phyloP scores from a whole-genome alignment of 1,284 basidiomycete species.

The Xerocomus nothofagi region DNA sequence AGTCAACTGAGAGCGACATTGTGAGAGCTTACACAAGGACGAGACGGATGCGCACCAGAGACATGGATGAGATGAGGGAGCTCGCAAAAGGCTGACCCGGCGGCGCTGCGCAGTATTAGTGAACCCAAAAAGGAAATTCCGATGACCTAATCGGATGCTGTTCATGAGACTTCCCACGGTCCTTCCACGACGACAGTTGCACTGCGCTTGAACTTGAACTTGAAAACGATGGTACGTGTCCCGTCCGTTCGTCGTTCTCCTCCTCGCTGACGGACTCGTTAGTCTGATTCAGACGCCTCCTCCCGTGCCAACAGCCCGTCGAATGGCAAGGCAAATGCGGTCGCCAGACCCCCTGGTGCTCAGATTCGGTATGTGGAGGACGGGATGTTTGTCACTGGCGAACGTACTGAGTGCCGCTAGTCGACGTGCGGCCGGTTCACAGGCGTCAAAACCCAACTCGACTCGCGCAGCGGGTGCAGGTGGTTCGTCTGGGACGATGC shows the following conservation, averaged over 20 bases:
- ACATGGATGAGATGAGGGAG: slow-evolving; percentile 10
- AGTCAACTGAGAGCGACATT: slow-evolving; percentile 58
- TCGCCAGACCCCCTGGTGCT: slow-evolving; percentile 72
- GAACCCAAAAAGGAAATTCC: slow-evolving; percentile 21
- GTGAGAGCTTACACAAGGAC: no score
- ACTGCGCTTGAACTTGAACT: slow-evolving; percentile 9
- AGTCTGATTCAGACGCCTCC: slow-evolving; percentile 67
- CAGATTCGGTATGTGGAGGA: slow-evolving; percentile 64
- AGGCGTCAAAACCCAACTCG: slow-evolving; percentile 82
- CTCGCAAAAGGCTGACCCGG: background rate
- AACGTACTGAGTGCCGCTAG: slow-evolving; percentile 40
- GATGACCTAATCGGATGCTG: slow-evolving; percentile 1
- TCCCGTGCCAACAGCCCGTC: slow-evolving; percentile 43
- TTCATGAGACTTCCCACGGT: slow-evolving; percentile 24
- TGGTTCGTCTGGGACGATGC: slow-evolving; percentile 96
- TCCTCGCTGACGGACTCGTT: background rate
- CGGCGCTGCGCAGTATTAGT: background rate
- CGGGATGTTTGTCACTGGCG: background rate
- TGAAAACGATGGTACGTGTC: slow-evolving; percentile 28
- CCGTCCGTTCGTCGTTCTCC: background rate
- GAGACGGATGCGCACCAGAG: slow-evolving; percentile 25
- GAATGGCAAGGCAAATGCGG: slow-evolving; percentile 42
- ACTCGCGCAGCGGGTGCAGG: slow-evolving; percentile 92
- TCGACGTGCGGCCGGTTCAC: slow-evolving; percentile 72
- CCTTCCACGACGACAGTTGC: slow-evolving; percentile 25